Evolutionary conservation across 306 rosid genomes (phyloP).

Genomic region (Gleditsia sinensis): DNA sequence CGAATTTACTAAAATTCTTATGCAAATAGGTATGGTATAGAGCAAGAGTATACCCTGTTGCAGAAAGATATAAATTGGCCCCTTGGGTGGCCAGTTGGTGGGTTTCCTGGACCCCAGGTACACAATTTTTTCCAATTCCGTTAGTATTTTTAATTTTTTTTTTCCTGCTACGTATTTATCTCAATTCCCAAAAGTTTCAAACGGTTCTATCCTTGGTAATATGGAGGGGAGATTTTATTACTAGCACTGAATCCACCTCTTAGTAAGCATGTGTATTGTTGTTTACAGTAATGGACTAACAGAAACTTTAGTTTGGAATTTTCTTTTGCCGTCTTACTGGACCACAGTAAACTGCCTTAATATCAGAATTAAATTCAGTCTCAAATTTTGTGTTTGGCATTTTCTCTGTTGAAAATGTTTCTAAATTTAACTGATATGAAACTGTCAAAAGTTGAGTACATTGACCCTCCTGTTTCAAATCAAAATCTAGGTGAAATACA

Average conservation of each 20-base stretch:
- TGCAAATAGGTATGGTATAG: conserved; percentile 62
- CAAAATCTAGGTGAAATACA: background rate
- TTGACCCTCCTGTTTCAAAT: background rate
- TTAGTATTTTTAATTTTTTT: background rate
- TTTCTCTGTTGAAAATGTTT: background rate
- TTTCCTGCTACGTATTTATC: background rate
- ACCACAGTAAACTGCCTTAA: background rate
- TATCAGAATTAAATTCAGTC: background rate
- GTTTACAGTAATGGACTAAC: background rate
- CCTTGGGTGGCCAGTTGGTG: conserved; percentile 75
- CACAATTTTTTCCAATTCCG: background rate
- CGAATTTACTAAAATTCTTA: background rate
- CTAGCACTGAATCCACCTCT: background rate
- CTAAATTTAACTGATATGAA: background rate
- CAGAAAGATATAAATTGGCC: conserved; percentile 66
- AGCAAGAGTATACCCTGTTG: conserved; percentile 66
- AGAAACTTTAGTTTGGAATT: background rate
- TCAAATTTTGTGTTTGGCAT: background rate
- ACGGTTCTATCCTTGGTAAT: background rate
- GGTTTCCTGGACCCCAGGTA: conserved; percentile 66
- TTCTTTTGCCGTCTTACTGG: background rate
- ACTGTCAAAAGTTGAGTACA: background rate
- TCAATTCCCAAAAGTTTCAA: conserved; percentile 7
- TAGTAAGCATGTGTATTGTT: background rate
- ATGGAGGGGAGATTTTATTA: background rate